These are phyloP conservation scores for Ophiocordyceps polyrhachis-furcata DNA, from an alignment of 2,329 filamentous ascomycete genomes.

Conservation along the genomic window DNA sequence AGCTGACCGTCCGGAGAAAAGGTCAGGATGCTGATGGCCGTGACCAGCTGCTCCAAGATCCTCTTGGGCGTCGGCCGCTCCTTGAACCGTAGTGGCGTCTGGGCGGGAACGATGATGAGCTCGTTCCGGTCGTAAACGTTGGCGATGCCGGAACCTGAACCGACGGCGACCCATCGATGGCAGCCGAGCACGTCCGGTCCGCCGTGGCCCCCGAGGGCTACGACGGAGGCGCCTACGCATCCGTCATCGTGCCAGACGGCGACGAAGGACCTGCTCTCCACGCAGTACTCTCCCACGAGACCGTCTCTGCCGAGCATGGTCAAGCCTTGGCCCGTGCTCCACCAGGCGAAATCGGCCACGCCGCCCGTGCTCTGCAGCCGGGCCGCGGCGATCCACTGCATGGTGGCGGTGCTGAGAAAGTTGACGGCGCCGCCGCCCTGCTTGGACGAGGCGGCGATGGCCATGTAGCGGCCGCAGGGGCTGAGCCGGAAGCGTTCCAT, in stretches of 20 bases:
- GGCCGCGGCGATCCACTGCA: conserved; percentile 75
- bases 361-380: conserved; percentile 67
- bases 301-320: conserved; percentile 72
- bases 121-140: conserved; percentile 78
- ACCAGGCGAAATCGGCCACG: conserved; percentile 86
- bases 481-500: conserved; percentile 87
- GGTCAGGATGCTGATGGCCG: conserved; percentile 56
- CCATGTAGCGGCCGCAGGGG: conserved; percentile 74
- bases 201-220: conserved; percentile 55
- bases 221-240: conserved; percentile 64
- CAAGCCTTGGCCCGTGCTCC: conserved; percentile 66
- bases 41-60: conserved; percentile 71
- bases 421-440: conserved; percentile 85
- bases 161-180: conserved; percentile 78
- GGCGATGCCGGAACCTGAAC: conserved; percentile 70
- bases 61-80: conserved; percentile 53
- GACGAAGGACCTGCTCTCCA: conserved; percentile 48
- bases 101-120: conserved; percentile 33
- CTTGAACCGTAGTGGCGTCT: conserved; percentile 32
- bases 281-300: conserved; percentile 76
- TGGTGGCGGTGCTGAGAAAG: conserved; percentile 57
- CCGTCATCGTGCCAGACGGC: conserved; percentile 83
- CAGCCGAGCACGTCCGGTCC: conserved; percentile 47
- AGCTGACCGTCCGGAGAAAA: conserved; percentile 86
- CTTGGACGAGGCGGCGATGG: conserved; percentile 55